Evolutionary conservation across 306 rosid genomes (phyloP), one percentile per base, ranked within the genome.

Genomic region (Styphnolobium japonicum): DNA sequence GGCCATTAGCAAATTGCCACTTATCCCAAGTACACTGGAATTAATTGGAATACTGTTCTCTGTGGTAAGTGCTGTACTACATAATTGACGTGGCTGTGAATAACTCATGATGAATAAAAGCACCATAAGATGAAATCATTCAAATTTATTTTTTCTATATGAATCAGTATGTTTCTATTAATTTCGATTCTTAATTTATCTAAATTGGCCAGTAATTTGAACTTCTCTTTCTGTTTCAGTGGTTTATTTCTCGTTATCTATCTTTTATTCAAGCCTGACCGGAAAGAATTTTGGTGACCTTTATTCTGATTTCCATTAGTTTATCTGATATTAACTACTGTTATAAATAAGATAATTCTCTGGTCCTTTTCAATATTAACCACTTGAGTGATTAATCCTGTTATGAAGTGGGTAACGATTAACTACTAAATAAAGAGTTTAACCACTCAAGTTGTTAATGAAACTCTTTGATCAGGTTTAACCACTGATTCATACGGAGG

Each of bases 211-310:
- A 43, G 15, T 87, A 71, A 87, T 83, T 55, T n/a, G 40, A 83
- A 25, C 56, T 73, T 82, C 2, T 79, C 3, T 81, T 42, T 82
- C 78, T 65, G 39, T 86, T 91, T 81, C 97, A 94, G 98, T 94
- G 97, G 98, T 94, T 94, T 77, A 49, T 79, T 67, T 92, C 91
- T 82, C 98, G 98, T n/a, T n/a, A n/a, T n/a, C 18, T 94, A 91
- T 80, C 97, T 94, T 83, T 33, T 94, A 75, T 94, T 94, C 90
- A 94, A 92, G 80, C 98, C 98, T 7, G 86, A 94, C 60, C 67
- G 98, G 98, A 92, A 81, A 89, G 88, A 46, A 48, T 80, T 76
- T 19, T 6, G 10, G 10, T 33, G 56, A 12, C 39, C 1, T 56
- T 62, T 56, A 40, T 7, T 42, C 23, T 75, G 57, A 34, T 82